A percentile compares a stretch with the other conserved stretches of the same genome.
phyloP scores from a whole-genome alignment of 2,329 filamentous ascomycete species.

The Tympanopsis confertula region DNA sequence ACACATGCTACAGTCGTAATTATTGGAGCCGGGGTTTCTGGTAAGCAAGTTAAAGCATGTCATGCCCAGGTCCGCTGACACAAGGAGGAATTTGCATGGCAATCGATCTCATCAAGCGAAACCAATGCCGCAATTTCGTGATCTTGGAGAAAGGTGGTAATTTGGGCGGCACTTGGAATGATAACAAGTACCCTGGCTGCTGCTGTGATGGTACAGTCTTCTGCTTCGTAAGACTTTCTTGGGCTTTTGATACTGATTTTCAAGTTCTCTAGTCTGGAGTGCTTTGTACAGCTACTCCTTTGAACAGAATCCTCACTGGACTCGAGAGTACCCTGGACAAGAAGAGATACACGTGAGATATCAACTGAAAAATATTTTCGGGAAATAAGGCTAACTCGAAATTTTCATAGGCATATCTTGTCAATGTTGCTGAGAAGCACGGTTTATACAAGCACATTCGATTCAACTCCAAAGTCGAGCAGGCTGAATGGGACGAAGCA shows the following conservation, averaged over 20 bases:
- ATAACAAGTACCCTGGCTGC: slow-evolving; percentile 44
- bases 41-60: slow-evolving; percentile 13
- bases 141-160: slow-evolving; percentile 42
- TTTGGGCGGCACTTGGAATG: slow-evolving; percentile 39
- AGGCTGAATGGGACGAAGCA: slow-evolving; percentile 39
- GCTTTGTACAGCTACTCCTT: slow-evolving; percentile 49
- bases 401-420: slow-evolving; percentile 36
- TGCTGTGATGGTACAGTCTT: slow-evolving; percentile 32
- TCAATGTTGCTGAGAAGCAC: slow-evolving; percentile 37
- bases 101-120: slow-evolving; percentile 40
- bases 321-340: slow-evolving; percentile 43
- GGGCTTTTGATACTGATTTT: not conserved
- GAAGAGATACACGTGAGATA: slow-evolving; percentile 44
- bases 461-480: slow-evolving; percentile 41
- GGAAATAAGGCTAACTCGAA: too few species aligned
- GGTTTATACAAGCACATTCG: slow-evolving; percentile 42
- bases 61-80: not conserved
- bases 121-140: slow-evolving; percentile 39
- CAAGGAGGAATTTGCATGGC: slow-evolving; percentile 37
- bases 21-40: slow-evolving; percentile 41
- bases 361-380: too few species aligned
- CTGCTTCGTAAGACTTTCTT: not conserved
- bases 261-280: slow-evolving; percentile 29
- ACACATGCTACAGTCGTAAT: slow-evolving; percentile 31
- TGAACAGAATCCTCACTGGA: slow-evolving; percentile 46